Conservation (phyloP, 2,329 filamentous ascomycete species). For the Beauveria sp. region DNA sequence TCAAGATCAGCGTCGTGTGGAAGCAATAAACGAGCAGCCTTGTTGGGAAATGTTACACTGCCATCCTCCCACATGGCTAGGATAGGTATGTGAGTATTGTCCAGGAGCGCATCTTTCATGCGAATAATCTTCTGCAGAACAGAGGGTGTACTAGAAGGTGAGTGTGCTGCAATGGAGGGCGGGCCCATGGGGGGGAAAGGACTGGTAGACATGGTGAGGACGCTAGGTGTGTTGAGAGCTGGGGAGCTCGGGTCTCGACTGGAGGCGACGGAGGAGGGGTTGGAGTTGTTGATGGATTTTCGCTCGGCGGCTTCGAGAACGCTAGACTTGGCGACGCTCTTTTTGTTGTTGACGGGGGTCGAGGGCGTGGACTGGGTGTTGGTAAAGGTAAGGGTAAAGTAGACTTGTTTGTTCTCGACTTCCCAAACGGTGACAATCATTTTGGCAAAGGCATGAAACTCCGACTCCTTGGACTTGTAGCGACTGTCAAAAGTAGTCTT, state of each 20-base stretch:
- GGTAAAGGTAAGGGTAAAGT: conserved; percentile 70
- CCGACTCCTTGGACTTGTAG: conserved; percentile 28
- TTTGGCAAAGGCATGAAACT: conserved; percentile 50
- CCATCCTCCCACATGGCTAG: conserved; percentile 77
- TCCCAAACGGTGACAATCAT: conserved; percentile 74
- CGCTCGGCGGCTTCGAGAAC: conserved; percentile 40
- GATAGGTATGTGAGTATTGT: conserved; percentile 67
- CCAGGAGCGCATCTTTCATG: conserved; percentile 71
- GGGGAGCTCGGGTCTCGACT: conserved; percentile 41
- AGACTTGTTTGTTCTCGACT: conserved; percentile 57
- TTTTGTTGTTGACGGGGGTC: conserved; percentile 26
- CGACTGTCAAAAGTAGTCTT: conserved; percentile 30
- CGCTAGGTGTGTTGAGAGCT: conserved; percentile 43
- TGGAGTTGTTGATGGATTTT: conserved; percentile 36
- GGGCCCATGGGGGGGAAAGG: conserved; percentile 62
- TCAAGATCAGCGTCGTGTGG: conserved; percentile 33
- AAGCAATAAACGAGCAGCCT: conserved; percentile 51
- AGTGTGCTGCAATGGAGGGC: conserved; percentile 45
- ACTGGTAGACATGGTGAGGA: conserved; percentile 44
- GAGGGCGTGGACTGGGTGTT: conserved; percentile 39
- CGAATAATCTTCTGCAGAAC: conserved; percentile 64
- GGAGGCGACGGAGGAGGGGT: conserved; percentile 39
- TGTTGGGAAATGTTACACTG: conserved; percentile 66
- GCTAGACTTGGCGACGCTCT: conserved; percentile 30
- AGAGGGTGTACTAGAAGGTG: conserved; percentile 51